phyloP scores from a whole-genome alignment of 192 early-diverging fungal genomes.

The Backusella australiensis region DNA sequence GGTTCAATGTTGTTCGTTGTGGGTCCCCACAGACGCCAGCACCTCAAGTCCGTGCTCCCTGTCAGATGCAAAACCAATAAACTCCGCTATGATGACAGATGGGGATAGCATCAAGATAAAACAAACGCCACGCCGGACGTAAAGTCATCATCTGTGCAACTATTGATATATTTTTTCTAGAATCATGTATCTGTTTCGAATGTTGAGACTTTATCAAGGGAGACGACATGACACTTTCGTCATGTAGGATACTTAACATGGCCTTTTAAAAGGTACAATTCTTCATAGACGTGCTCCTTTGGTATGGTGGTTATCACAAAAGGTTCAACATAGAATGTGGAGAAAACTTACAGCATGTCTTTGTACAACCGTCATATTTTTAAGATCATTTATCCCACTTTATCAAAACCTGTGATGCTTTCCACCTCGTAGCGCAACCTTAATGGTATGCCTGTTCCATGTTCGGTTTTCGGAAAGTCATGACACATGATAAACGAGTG shows the following conservation, averaged over 20 bases:
- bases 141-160: constrained; percentile 48
- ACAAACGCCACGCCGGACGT: constrained; percentile 73
- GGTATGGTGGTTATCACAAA: too few relatives aligned
- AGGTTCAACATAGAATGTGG: neutral
- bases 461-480: constrained; percentile 77
- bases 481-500: constrained; percentile 66
- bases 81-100: constrained; percentile 73
- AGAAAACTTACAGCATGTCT: constrained; percentile 53
- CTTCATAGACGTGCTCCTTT: constrained; percentile 75
- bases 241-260: constrained; percentile 68
- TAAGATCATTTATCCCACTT: constrained; percentile 42
- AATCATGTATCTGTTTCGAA: constrained; percentile 68
- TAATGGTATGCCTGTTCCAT: constrained; percentile 59
- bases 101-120: constrained; percentile 84
- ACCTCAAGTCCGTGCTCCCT: constrained; percentile 70
- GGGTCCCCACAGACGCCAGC: constrained; percentile 60
- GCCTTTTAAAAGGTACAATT: constrained; percentile 73
- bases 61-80: constrained; percentile 83
- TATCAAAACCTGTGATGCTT: constrained; percentile 41
- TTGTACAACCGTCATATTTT: constrained; percentile 52
- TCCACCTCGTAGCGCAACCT: constrained; percentile 53
- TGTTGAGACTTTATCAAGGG: constrained; percentile 74
- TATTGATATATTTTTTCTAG: constrained; percentile 51
- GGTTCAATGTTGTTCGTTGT: neutral
- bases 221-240: constrained; percentile 76